Evolutionary conservation across 768 basidiomycete species (phyloP).

Genomic region (Suillus bovinus): DNA sequence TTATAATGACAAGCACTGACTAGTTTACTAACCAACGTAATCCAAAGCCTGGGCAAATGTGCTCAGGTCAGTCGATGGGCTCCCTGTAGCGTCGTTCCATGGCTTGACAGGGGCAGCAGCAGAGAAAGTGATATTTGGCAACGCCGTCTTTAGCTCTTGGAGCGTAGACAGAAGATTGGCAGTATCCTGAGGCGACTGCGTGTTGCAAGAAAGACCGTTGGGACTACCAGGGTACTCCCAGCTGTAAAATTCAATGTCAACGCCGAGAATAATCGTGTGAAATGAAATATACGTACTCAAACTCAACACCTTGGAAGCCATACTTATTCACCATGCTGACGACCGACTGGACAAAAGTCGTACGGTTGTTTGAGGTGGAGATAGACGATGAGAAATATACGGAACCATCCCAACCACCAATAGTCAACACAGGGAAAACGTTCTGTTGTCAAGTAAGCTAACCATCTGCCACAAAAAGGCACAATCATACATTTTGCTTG

Average conservation of each 20-base stretch:
- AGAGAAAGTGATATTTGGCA: slow-evolving; percentile 64
- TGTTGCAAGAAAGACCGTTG: slow-evolving; percentile 72
- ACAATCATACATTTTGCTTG: slow-evolving; percentile 24
- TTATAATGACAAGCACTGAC: not conserved
- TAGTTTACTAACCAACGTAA: slow-evolving; percentile 56
- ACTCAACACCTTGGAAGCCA: slow-evolving; percentile 63
- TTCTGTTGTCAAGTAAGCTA: slow-evolving; percentile 32
- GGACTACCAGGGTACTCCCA: slow-evolving; percentile 81
- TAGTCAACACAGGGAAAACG: slow-evolving; percentile 57
- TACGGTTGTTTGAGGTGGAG: slow-evolving; percentile 53
- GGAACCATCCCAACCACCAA: slow-evolving; percentile 72
- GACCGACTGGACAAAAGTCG: slow-evolving; percentile 57
- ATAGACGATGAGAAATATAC: slow-evolving; percentile 62
- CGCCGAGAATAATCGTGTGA: slow-evolving; percentile 4
- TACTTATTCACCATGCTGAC: slow-evolving; percentile 48
- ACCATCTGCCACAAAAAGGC: no score
- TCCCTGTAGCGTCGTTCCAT: slow-evolving; percentile 59
- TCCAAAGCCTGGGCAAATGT: slow-evolving; percentile 70
- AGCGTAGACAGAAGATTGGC: slow-evolving; percentile 81
- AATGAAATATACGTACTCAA: slow-evolving; percentile 49
- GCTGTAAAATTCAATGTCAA: slow-evolving; percentile 36
- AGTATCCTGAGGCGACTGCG: slow-evolving; percentile 60
- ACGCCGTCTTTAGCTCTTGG: slow-evolving; percentile 59
- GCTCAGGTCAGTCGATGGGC: slow-evolving; percentile 60
- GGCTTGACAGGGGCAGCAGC: slow-evolving; percentile 69